phyloP scores from a whole-genome alignment of 2,329 filamentous ascomycete species.

The Arachnomyces sp. region DNA sequence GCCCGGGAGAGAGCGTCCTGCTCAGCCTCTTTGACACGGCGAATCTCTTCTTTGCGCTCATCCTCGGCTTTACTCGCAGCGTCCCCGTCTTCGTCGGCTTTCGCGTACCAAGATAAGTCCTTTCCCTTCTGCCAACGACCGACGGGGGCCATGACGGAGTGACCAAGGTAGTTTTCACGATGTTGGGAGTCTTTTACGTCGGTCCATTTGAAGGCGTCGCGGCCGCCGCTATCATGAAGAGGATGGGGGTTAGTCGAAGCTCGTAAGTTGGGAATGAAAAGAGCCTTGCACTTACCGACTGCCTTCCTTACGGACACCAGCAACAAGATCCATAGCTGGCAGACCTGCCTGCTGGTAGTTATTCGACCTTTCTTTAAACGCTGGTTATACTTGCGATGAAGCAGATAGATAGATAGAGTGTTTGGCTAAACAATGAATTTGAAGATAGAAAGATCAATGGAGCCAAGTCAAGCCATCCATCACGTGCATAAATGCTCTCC shows the following conservation, averaged over 20 bases:
- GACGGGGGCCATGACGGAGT: slow-evolving; percentile 85
- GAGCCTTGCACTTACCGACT: slow-evolving; percentile 47
- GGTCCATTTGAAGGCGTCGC: slow-evolving; percentile 91
- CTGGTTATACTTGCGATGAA: too few relatives aligned
- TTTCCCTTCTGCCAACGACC: slow-evolving; percentile 83
- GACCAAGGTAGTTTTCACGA: slow-evolving; percentile 84
- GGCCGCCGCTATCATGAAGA: slow-evolving; percentile 57
- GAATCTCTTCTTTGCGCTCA: slow-evolving; percentile 68
- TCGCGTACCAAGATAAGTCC: slow-evolving; percentile 60
- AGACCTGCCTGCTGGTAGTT: neutral
- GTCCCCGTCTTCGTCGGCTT: slow-evolving; percentile 41
- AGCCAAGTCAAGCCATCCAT: too few relatives aligned
- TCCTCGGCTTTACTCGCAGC: slow-evolving; percentile 39
- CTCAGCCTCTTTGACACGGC: slow-evolving; percentile 79
- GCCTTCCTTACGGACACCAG: slow-evolving; percentile 84
- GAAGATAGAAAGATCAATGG: too few relatives aligned
- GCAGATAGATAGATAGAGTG: too few relatives aligned
- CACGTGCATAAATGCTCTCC: too few relatives aligned
- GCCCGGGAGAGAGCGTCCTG: slow-evolving; percentile 82
- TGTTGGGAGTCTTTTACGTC: slow-evolving; percentile 81
- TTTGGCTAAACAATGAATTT: too few relatives aligned
- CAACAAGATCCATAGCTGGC: slow-evolving; percentile 76
- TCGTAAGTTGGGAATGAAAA: neutral
- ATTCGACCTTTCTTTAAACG: too few relatives aligned
- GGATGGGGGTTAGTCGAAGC: neutral